Evolutionary conservation across 768 basidiomycete species (phyloP), one percentile per base, ranked within the genome.

Genomic region (Trametes sanguinea): DNA sequence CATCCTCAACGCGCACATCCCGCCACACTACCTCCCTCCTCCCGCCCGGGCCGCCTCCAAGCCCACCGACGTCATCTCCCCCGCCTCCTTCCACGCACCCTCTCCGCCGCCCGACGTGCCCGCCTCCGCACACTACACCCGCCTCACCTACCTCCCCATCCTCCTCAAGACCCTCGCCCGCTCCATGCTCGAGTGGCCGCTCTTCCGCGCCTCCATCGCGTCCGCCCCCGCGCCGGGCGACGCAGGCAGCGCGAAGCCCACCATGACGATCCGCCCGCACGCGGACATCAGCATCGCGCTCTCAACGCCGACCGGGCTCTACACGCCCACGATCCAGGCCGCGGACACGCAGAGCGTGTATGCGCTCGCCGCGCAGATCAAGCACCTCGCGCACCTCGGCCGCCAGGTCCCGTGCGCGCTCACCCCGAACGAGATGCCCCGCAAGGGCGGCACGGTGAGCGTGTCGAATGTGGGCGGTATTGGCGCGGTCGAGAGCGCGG

Each of bases 381-480:
- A 81, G 37, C 83, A 85, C 57, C 76, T 93, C 44, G 78, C 85
- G 0, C 72, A 84, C 63, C 81, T 88, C 11, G 92, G 89, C 0
- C 81, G 91, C 5, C 85, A 88, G 64, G 77, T 80, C 0, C 92
- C 91, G 0, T 83, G 78, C 66, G 87, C 76, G 5, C 81, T 94
- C 37, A 84, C 86, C 1, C 77, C 80, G 0, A 78, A 76, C 3
- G 89, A 93, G 66, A 88, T 92, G 84, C 90, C 88, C 1, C 82
- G 80, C 54, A 81, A 84, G 1, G 92, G 91, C 0, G 91, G 89
- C 2, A 94, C 94, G 8, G 73, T 94, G 51, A 91, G 86, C 6
- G 85, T 95, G 30, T 88, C 86, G 46, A 95, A 95, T 67, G 81
- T 95, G 7, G 94, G 93, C 17, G 88, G 85, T 9, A 79, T 92